Base-by-base conservation (phyloP, 495 filamentous ascomycete genomes). In the Hypoxylon subgilvum region DNA sequence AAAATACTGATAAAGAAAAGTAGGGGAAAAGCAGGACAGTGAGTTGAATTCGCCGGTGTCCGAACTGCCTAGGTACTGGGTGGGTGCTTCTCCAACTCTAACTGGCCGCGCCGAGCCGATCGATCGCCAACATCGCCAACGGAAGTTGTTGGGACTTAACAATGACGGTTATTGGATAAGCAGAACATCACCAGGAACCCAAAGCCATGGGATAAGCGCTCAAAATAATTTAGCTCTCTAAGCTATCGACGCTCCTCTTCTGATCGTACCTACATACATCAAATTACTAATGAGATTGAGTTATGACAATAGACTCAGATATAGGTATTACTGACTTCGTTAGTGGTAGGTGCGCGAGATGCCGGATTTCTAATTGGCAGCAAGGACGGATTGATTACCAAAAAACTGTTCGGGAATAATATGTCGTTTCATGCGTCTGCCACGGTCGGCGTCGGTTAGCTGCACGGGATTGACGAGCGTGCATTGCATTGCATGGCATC, bases 401-500 rank as follows among this genome's bases (percentile, higher is more conserved):
- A n/a, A n/a, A n/a, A n/a, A n/a, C n/a, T n/a, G n/a, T n/a, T n/a
- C n/a, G n/a, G n/a, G n/a, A n/a, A n/a, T n/a, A n/a, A n/a, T n/a
- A n/a, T n/a, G n/a, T n/a, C n/a, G n/a, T n/a, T n/a, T n/a, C 3
- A 34, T 34, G 7, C 3, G 9, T 2, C 3, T 34, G 12, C 39
- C 22, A 41, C 14, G n/a, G 19, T 36, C 8, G n/a, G 30, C 16
- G 52, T 52, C 44, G 17, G 47, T 52, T 54, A 32, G 38, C 31
- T 17, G 43, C 19, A 31, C 22, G 39, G 42, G 25, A 48, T 35
- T 5, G 41, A 17, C 27, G 17, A 27, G n/a, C 38, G 38, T 53
- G 49, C 52, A 53, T 58, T 44, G 53, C 60, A 57, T 58, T 31
- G 48, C 52, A 53, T 57, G 1, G 53, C 42, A 58, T 52, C 34